Evolutionary conservation across 768 basidiomycete species (phyloP), one percentile per base, ranked within the genome.

Genomic region (Lactarius quietus): DNA sequence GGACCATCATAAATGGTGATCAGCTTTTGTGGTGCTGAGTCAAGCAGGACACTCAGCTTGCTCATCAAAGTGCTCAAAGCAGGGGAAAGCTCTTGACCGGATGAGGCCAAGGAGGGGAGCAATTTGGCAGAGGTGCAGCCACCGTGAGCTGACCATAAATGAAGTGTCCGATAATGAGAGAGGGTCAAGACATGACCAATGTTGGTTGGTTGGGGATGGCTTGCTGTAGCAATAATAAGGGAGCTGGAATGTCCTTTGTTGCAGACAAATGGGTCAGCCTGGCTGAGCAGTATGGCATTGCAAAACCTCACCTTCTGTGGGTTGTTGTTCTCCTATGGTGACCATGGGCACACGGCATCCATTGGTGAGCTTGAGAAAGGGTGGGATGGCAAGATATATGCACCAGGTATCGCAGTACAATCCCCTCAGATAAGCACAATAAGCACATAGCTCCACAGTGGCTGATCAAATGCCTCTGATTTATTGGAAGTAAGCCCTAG

Each of bases 101-200:
- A 54, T 0, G 76, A 74, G n/a, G 73, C 67, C 29, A 73, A 63
- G 35, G 73, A 72, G 14, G 83, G 78, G 51, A 90, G 76, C 14
- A 77, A 74, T 72, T 83, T 87, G 35, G 84, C 83, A 35, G 86
- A 83, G n/a, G 88, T 81, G 72, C 91, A 89, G 53, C 87, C 87
- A 61, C 85, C 79, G 73, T 87, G 84, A 31, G 87, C 81, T 68
- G 90, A 89, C 95, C 95, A 98, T 51, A 91, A 79, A 43, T 93
- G 84, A 48, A 98, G 79, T 38, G 87, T 88, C 61, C 90, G 83
- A 78, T 97, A 93, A 61, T 93, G 82, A 10, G 95, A 94, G 48
- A 98, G 81, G n/a, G n/a, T 88, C 85, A 92, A 96, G 26, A 89
- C 78, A 70, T 90, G 81, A n/a, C 81, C 83, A 62, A 90, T 80